Conservation (phyloP, 2,329 filamentous ascomycete species). For the Ceratocystis destructans region DNA sequence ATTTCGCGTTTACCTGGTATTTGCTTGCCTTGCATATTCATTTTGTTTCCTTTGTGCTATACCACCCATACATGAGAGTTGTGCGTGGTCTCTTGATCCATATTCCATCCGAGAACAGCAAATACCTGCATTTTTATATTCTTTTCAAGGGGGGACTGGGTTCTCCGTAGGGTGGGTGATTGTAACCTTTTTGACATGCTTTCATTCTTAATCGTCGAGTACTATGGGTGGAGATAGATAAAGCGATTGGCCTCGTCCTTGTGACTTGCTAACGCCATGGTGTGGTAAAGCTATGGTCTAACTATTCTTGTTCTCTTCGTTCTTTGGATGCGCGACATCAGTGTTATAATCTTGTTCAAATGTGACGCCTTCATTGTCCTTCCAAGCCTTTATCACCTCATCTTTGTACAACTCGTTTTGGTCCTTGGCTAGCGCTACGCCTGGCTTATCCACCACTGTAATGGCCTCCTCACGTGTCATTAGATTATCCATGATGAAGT, state of each 20-base stretch:
- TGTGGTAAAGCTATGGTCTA: background rate
- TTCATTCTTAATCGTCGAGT: background rate
- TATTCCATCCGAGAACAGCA: background rate
- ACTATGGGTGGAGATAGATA: background rate
- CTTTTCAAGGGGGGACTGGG: background rate
- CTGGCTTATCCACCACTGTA: background rate
- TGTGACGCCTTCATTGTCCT: background rate
- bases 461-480: slow-evolving; percentile 6
- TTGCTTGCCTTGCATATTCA: background rate
- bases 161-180: background rate
- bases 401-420: background rate
- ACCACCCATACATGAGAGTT: background rate
- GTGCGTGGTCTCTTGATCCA: too few species aligned
- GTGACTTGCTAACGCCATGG: background rate
- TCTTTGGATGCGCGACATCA: background rate
- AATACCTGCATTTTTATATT: background rate
- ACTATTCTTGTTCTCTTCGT: background rate
- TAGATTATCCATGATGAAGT: slow-evolving; percentile 18
- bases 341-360: background rate
- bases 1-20: too few species aligned
- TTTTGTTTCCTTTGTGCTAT: slow-evolving; percentile 9
- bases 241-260: too few species aligned
- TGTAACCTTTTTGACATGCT: background rate
- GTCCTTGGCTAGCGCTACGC: background rate
- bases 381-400: background rate